Conservation (phyloP, 345 rosid species). For the Trapa incisa region DNA sequence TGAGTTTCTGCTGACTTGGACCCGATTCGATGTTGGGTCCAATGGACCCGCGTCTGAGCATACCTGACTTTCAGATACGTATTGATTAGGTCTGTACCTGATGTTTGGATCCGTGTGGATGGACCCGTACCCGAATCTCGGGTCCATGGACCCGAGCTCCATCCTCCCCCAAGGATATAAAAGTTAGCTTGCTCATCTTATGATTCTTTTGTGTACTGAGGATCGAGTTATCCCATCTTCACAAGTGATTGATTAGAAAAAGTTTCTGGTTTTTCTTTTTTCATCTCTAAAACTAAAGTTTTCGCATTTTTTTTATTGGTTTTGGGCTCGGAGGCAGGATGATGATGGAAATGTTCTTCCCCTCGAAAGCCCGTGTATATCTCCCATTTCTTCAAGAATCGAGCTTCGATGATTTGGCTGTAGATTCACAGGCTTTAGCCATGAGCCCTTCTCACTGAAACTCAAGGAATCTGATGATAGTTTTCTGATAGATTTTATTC, state of each 20-base stretch:
- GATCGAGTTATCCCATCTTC: constrained; percentile 20
- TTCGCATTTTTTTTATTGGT: constrained; percentile 1
- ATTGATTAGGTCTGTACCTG: too few relatives aligned
- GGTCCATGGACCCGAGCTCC: too few relatives aligned
- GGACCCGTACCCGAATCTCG: too few relatives aligned
- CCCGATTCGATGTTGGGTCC: too few relatives aligned
- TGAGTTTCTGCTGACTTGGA: too few relatives aligned
- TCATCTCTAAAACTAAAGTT: background rate
- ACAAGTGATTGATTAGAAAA: constrained; percentile 10
- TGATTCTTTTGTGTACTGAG: constrained; percentile 19
- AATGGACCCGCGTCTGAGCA: too few relatives aligned
- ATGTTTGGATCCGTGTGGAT: too few relatives aligned
- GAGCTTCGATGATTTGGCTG: constrained; percentile 1
- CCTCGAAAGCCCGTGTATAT: too few relatives aligned
- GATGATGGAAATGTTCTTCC: too few relatives aligned
- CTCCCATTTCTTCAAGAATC: background rate
- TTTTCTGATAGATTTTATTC: constrained; percentile 36
- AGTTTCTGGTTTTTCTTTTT: background rate
- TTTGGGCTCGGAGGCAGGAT: too few relatives aligned
- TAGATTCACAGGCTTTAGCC: constrained; percentile 20
- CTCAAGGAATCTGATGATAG: constrained; percentile 90
- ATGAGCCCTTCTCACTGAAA: constrained; percentile 28
- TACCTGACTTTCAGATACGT: too few relatives aligned
- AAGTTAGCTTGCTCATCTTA: constrained; percentile 15
- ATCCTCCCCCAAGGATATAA: background rate